Percentiles rank a stretch among this genome's conserved stretches.
phyloP scores from a whole-genome alignment of 2,329 filamentous ascomycete species.

The Xylariaceae sp. region DNA sequence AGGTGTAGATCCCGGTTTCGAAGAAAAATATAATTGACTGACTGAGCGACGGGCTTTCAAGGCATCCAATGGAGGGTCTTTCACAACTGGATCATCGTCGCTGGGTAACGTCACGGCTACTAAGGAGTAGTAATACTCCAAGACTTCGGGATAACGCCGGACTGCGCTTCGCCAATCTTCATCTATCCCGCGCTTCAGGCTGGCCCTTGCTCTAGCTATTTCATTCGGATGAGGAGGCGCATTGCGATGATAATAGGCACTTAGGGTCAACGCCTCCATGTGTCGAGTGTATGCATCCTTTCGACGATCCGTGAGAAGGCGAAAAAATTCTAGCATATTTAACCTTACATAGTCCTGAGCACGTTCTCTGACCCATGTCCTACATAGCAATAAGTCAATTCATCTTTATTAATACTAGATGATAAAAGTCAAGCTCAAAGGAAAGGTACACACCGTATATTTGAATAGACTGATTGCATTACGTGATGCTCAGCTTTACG shows the following conservation, averaged over 20 bases:
- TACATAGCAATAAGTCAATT: too few species aligned
- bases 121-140: slow-evolving; percentile 74
- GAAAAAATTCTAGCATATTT: slow-evolving; percentile 64
- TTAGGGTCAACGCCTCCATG: slow-evolving; percentile 52
- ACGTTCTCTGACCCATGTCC: slow-evolving; percentile 60
- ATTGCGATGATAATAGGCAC: slow-evolving; percentile 56
- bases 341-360: slow-evolving; percentile 67
- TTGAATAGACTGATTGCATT: slow-evolving; percentile 59
- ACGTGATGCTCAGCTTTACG: slow-evolving; percentile 60
- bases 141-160: slow-evolving; percentile 73
- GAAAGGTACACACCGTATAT: slow-evolving; percentile 52
- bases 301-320: slow-evolving; percentile 56
- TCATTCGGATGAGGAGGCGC: slow-evolving; percentile 57
- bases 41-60: too few species aligned
- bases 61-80: slow-evolving; percentile 56
- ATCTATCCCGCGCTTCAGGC: slow-evolving; percentile 69
- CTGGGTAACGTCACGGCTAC: slow-evolving; percentile 62
- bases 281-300: slow-evolving; percentile 53
- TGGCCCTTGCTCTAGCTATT: slow-evolving; percentile 59
- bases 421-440: too few species aligned
- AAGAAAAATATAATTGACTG: too few species aligned
- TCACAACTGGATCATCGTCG: slow-evolving; percentile 57
- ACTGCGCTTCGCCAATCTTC: slow-evolving; percentile 75
- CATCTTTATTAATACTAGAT: too few species aligned
- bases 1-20: too few species aligned